Percentiles rank a stretch among this genome's conserved stretches.
phyloP scores from a whole-genome alignment of 495 filamentous ascomycete genomes.

The Diplogelasinospora grovesii region DNA sequence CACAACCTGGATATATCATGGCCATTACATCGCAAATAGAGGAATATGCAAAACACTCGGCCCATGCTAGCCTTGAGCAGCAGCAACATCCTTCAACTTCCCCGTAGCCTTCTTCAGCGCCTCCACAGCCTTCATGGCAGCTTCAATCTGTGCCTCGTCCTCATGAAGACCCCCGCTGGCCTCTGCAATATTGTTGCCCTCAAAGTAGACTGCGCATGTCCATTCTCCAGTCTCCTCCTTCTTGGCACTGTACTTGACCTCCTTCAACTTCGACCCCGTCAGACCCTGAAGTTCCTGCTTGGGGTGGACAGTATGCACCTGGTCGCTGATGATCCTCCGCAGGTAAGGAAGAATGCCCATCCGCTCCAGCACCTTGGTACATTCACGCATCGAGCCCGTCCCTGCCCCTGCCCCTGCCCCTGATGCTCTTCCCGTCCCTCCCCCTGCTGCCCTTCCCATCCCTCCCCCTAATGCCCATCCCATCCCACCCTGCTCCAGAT shows the following conservation, averaged over 20 bases:
- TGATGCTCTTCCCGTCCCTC: no score
- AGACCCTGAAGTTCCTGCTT: slow-evolving; percentile 35
- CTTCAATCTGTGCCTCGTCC: neutral
- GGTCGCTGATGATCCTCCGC: slow-evolving; percentile 43
- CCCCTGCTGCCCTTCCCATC: no score
- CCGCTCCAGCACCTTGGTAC: slow-evolving; percentile 46
- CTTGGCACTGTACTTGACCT: neutral
- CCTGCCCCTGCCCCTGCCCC: no score
- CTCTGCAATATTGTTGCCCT: neutral
- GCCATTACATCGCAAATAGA: no score
- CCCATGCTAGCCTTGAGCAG: no score
- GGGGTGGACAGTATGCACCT: slow-evolving; percentile 55
- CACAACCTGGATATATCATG: no score
- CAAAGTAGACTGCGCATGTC: neutral
- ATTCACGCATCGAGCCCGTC: slow-evolving; percentile 47
- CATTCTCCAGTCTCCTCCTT: neutral
- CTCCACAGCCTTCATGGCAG: neutral
- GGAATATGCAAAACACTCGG: no score
- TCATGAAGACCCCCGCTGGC: neutral
- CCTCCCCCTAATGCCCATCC: no score
- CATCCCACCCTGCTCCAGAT: no score
- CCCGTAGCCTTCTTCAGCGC: no score
- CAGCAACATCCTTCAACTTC: no score
- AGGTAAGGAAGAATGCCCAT: slow-evolving; percentile 53
- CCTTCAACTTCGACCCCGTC: neutral